Base-by-base conservation (phyloP, 73 alveolate genomes). In the Effrenium voratum region DNA sequence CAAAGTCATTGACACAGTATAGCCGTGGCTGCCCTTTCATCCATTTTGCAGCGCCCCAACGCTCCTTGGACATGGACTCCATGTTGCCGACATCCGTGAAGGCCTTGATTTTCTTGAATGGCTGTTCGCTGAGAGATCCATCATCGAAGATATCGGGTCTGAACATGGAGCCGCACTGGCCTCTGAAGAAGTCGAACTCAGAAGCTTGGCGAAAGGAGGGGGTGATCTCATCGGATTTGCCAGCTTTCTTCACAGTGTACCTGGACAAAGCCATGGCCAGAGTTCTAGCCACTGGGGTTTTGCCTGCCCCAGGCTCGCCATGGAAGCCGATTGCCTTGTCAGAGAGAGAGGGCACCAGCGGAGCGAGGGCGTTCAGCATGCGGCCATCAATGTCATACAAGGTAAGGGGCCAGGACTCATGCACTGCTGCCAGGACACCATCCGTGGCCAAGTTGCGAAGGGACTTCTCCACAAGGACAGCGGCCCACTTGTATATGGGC, bases 41-140 rank as follows among this genome's bases (percentile, higher is more conserved):
- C 95, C 95, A 87, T 44, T 60, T 87, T 36, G 92, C 92, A 19
- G 92, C 92, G 50, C 92, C 92, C 92, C 92, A 82, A 43, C 75
- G 40, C 32, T 79, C 90, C 30, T 79, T 45, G 19, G 90, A 79
- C 90, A 79, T 45, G 32, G 59, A n/a, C 44, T 79, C 86, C 5
- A 79, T 34, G n/a, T 79, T 79, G 45, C 90, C 90, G 13, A 79
- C 66, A 46, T 79, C 90, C 5, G 90, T 79, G 66, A 79, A 79
- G 5, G 90, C 90, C 46, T 79, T 79, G 68, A 79, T 46, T 44
- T 79, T 79, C 66, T 79, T 79, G 90, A 79, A 45, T 8, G 22
- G 90, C 68, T 79, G 60, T 38, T 79, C 90, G 4, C 43, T 26
- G 44, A 79, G 30, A 8, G 68, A 26, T 60, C 66, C 44, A 45